Evolutionary conservation across 176 grass and related monocot species (phyloP), one percentile per base, ranked within the genome.

Genomic region (Ensete ventricosum): DNA sequence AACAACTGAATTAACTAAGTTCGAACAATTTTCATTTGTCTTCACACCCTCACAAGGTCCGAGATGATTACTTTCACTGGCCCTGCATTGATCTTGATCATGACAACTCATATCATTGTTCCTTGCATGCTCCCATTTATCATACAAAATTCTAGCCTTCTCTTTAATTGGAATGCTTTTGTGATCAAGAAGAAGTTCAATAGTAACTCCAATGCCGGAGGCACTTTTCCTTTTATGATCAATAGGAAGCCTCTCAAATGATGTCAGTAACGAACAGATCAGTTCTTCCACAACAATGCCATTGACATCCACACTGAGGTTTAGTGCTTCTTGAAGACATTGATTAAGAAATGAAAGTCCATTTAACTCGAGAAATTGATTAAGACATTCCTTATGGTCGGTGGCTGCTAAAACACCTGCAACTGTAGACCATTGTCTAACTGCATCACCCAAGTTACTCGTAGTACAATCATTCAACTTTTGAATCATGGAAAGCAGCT

Each of bases 311-410:
- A 55, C 54, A 19, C 48, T 22, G 59, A 71, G 76, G 13, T 83
- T 89, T 64, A 87, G 84, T 78, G 80, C 80, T 54, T 89, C 87
- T 62, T 81, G 77, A 73, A 93, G 80, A 87, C 90, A 93, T 27
- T 76, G 80, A 62, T 87, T 81, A 65, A 93, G 90, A 79, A 87
- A 85, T 69, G 11, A 24, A 67, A 89, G 74, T 17, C 84, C 90
- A 48, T 89, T 85, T 76, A 89, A 78, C 29, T 85, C 77, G 50
- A 93, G 57, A 16, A 93, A 90, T 76, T 83, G 80, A 66, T 89
- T 25, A 73, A 93, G 82, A 9, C 90, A 93, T 60, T 79, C 84
- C 43, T 89, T 73, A 6, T 76, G 82, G 69, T 73, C 62, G 1
- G 87, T 93, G 55, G 71, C 66, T 17, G 77, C 80, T 43, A 93